Percentiles rank a stretch among this genome's conserved stretches.
phyloP scores from a whole-genome alignment of 768 basidiomycete species.

The Pholiota conissans region DNA sequence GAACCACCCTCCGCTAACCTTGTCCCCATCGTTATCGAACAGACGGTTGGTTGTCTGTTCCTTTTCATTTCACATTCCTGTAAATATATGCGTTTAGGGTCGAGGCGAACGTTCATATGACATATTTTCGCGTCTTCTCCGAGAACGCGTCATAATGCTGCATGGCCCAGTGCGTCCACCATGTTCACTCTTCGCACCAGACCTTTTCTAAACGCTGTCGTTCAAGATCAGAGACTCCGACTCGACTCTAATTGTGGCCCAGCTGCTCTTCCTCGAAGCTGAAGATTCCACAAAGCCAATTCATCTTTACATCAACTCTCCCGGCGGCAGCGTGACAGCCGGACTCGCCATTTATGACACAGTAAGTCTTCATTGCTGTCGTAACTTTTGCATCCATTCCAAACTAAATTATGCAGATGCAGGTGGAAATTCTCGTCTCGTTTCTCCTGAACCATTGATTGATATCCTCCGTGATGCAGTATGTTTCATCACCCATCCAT shows the following conservation, averaged over 20 bases:
- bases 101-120: constrained; percentile 91
- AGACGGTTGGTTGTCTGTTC: constrained; percentile 56
- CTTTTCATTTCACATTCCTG: constrained; percentile 2
- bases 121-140: constrained; percentile 90
- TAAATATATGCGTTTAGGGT: constrained; percentile 52
- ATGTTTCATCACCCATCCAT: constrained; percentile 92
- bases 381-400: constrained; percentile 2
- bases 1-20: constrained; percentile 56
- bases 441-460: constrained; percentile 13
- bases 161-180: constrained; percentile 76
- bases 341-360: constrained; percentile 98
- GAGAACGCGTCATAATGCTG: constrained; percentile 95
- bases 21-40: constrained; percentile 92
- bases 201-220: not conserved
- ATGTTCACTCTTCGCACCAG: not conserved
- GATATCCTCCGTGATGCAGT: constrained; percentile 44
- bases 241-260: constrained; percentile 86
- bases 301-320: constrained; percentile 95
- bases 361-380: constrained; percentile 44
- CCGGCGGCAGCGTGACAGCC: constrained; percentile 94
- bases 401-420: constrained; percentile 51
- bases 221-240: constrained; percentile 62
- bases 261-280: constrained; percentile 93
- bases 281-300: constrained; percentile 94
- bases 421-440: constrained; percentile 44